Base-by-base conservation (phyloP, 495 filamentous ascomycete species). In the Aspergillus nidulans region DNA sequence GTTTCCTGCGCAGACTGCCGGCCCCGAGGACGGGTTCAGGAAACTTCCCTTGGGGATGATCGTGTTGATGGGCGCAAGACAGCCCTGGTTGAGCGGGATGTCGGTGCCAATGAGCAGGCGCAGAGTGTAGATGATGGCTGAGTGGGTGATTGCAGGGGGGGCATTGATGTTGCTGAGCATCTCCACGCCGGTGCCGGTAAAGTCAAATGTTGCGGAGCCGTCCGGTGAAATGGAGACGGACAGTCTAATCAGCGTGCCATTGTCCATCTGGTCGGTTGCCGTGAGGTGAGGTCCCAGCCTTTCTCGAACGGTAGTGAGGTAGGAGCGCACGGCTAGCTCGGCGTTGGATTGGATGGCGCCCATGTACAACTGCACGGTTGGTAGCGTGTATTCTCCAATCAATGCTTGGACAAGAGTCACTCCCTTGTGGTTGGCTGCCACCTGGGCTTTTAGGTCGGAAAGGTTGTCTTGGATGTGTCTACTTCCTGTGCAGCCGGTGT, bases 371-470 rank as follows among this genome's bases (percentile, higher is more conserved):
- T 91, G 83, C 0, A 97, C 92, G 0, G 90, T 88, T 0, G 87
- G 80, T 62, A 92, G 87, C 10, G 88, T 87, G 58, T 96, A 96
- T 60, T 97, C 92, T 36, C 83, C 81, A 58, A 97, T 95, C 2
- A 98, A 74, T 1, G 77, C 73, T 32, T 79, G 81, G 52, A 97
- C 95, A 21, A 98, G 81, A 39, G 82, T 90, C 56, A 96, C 95
- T n/a, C 94, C 94, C 63, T 95, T 96, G 63, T 95, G 87, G 66
- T 98, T 97, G 5, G 92, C 90, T 3, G 94, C 92, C n/a, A 97
- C 85, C 60, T 96, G 91, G 0, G 94, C 94, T 67, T 95, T 92
- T 16, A 98, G 80, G 66, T 98, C 94, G 60, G 92, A 94, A 69
- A 98, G 76, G 63, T 98, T 98, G 63, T 98, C 94, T 15, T 84